phyloP scores from a whole-genome alignment of 495 filamentous ascomycete genomes.

The Aspergillus biplanus region DNA sequence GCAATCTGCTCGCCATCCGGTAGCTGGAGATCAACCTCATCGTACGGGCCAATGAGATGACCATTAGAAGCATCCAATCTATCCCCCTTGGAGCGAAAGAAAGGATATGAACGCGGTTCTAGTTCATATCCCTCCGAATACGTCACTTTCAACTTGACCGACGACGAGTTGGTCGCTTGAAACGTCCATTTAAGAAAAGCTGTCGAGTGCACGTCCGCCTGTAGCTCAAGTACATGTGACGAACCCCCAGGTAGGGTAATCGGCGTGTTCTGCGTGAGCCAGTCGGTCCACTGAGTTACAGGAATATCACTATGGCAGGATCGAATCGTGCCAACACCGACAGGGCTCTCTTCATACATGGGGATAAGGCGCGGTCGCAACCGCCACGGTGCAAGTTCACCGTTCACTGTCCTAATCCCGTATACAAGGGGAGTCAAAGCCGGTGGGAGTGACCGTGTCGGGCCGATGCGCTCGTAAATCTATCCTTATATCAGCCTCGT shows the following conservation, averaged over 20 bases:
- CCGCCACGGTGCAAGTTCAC: constrained; percentile 41
- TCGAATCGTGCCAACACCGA: constrained; percentile 26
- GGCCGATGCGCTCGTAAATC: constrained; percentile 42
- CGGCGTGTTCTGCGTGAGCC: constrained; percentile 12
- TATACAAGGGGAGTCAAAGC: constrained; percentile 27
- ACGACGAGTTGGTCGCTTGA: constrained; percentile 21
- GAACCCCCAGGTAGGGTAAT: constrained; percentile 28
- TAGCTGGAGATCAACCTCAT: constrained; percentile 30
- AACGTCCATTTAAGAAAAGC: constrained; percentile 41
- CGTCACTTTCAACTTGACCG: constrained; percentile 35
- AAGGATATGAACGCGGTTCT: constrained; percentile 41
- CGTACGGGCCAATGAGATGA: constrained; percentile 40
- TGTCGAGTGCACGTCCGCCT: constrained; percentile 42
- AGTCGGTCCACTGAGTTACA: constrained; percentile 26
- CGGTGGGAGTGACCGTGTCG: constrained; percentile 3
- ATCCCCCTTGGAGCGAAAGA: constrained; percentile 41
- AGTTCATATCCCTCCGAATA: constrained; percentile 48
- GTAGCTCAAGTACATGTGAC: constrained; percentile 36
- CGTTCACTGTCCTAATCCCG: constrained; percentile 37
- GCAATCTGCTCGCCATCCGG: neutral
- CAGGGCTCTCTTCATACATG: constrained; percentile 32
- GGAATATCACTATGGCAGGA: constrained; percentile 27
- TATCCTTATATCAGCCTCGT: constrained; percentile 11
- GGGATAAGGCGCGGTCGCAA: constrained; percentile 38
- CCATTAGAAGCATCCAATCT: constrained; percentile 35